A percentile compares a stretch with the other conserved stretches of the same genome.
These are phyloP conservation scores for Rhodamnia rubescens DNA, from an alignment of 345 rosid genomes.

Conservation along the genomic window DNA sequence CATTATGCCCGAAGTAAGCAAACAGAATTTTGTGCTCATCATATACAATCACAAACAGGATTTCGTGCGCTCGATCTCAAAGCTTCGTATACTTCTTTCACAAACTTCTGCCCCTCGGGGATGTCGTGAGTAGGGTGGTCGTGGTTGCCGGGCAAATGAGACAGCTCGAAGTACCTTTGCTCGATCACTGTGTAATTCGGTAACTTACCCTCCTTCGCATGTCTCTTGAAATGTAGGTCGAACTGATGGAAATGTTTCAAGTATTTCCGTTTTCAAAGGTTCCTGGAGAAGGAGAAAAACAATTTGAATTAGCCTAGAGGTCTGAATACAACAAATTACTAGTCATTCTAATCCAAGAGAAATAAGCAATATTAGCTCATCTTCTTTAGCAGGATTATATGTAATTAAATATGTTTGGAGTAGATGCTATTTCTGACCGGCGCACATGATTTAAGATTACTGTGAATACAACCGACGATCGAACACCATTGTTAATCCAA, in stretches of 20 bases:
- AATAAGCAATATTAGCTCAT: background rate
- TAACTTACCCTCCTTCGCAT: slow-evolving; percentile 62
- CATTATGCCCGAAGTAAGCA: background rate
- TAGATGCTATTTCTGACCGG: too few relatives aligned
- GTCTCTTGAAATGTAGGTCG: slow-evolving; percentile 55
- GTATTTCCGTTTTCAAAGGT: slow-evolving; percentile 66
- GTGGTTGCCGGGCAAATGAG: slow-evolving; percentile 51
- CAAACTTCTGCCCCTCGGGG: slow-evolving; percentile 62
- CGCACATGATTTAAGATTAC: too few relatives aligned
- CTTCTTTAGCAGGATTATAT: too few relatives aligned
- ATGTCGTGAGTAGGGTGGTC: slow-evolving; percentile 85
- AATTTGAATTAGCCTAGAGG: background rate
- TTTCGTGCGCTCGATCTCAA: slow-evolving; percentile 70
- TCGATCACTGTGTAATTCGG: slow-evolving; percentile 84
- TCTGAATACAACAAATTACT: background rate
- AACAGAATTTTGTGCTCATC: too few relatives aligned
- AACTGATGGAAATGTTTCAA: slow-evolving; percentile 55
- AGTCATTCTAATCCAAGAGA: background rate
- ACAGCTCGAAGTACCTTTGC: slow-evolving; percentile 55
- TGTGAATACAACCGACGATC: too few relatives aligned
- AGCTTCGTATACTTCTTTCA: slow-evolving; percentile 73
- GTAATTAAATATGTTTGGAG: background rate
- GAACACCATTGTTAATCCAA: too few relatives aligned
- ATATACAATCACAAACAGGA: slow-evolving; percentile 42
- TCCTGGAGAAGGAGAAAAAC: slow-evolving; percentile 20